These are phyloP conservation scores for Atractiella rhizophila DNA, from an alignment of 768 basidiomycete species.

Conservation along the genomic window DNA sequence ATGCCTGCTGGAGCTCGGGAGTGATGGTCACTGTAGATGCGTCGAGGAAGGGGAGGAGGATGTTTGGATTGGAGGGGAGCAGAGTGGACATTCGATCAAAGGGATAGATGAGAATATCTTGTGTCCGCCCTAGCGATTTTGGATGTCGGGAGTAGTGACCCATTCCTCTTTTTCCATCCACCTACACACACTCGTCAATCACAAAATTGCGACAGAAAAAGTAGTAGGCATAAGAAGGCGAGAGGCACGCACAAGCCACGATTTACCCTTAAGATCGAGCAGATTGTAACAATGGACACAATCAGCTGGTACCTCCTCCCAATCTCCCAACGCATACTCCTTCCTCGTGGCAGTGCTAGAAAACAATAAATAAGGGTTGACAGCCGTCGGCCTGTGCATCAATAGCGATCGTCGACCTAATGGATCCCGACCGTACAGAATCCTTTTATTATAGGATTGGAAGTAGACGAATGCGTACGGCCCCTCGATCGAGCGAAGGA, in stretches of 20 bases:
- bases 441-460: conserved; percentile 18
- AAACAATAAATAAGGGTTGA: conserved; percentile 34
- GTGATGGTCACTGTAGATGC: conserved; percentile 11
- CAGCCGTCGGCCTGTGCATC: conserved; percentile 33
- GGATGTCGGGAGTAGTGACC: conserved; percentile 1
- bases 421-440: conserved; percentile 60
- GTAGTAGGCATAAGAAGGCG: neutral
- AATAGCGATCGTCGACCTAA: conserved; percentile 66
- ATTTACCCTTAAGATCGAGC: neutral
- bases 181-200: neutral
- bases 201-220: no score
- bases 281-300: conserved; percentile 2
- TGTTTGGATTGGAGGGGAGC: conserved; percentile 19
- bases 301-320: conserved; percentile 4
- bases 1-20: conserved; percentile 7
- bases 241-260: neutral
- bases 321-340: conserved; percentile 35
- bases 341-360: conserved; percentile 38
- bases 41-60: conserved; percentile 14
- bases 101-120: conserved; percentile 9
- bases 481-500: conserved; percentile 43
- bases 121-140: neutral
- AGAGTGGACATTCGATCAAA: conserved; percentile 14
- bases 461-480: conserved; percentile 72
- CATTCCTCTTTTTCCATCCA: neutral